Evolutionary conservation across 768 basidiomycete genomes (phyloP).

Genomic region (Termitomyces sp.): DNA sequence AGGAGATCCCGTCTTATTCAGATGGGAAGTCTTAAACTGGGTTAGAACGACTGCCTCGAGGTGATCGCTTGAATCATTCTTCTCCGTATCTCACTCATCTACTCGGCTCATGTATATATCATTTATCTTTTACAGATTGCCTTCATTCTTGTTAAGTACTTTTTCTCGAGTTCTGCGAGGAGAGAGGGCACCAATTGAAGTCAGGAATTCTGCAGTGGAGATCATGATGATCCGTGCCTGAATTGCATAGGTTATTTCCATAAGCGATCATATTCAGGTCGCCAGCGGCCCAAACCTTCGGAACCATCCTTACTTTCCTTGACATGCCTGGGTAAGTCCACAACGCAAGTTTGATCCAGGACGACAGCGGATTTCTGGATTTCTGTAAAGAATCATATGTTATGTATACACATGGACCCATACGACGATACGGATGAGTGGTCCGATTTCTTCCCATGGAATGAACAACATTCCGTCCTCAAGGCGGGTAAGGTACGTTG

Average conservation of each 20-base stretch:
- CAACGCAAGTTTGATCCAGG: constrained; percentile 1
- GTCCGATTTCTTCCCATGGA: neutral
- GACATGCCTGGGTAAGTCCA: neutral
- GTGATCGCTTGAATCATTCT: neutral
- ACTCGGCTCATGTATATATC: neutral
- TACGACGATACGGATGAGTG: neutral
- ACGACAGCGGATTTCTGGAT: neutral
- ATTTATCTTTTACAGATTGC: neutral
- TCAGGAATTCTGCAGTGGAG: neutral
- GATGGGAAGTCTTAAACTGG: constrained; percentile 19
- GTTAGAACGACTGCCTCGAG: constrained; percentile 11
- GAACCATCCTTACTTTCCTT: neutral
- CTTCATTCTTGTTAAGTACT: neutral
- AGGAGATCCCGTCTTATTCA: constrained; percentile 16
- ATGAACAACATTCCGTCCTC: neutral
- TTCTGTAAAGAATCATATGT: constrained; percentile 1
- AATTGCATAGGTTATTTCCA: neutral
- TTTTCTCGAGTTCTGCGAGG: neutral
- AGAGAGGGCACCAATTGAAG: neutral
- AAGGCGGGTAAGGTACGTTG: neutral
- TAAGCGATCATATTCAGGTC: neutral
- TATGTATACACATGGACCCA: neutral
- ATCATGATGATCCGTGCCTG: neutral
- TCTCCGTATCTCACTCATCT: neutral
- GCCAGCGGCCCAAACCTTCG: neutral